These are phyloP conservation scores for Pseudocercospora eumusae DNA, from an alignment of 2,329 filamentous ascomycete species.

Conservation along the genomic window DNA sequence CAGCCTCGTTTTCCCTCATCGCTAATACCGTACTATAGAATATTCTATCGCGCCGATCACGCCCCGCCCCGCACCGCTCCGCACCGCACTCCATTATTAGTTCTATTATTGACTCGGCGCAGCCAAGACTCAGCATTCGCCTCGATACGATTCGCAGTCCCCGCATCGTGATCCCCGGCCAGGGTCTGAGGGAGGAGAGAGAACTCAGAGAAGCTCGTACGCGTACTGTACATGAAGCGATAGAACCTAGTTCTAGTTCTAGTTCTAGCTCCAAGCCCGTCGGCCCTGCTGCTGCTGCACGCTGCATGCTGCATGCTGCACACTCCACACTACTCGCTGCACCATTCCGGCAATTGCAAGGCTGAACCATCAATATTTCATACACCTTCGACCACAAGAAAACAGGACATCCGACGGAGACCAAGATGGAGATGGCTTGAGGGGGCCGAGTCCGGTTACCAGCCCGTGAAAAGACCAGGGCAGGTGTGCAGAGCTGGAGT, in stretches of 20 bases:
- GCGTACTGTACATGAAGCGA: slow-evolving; percentile 6
- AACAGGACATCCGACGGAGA: background rate
- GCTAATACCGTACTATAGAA: background rate
- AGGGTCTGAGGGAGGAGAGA: background rate
- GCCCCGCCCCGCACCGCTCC: background rate
- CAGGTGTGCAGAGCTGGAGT: background rate
- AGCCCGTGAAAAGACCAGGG: background rate
- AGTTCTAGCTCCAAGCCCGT: background rate
- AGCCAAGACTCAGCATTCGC: background rate
- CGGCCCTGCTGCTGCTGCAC: slow-evolving; percentile 5
- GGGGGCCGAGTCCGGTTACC: slow-evolving; percentile 3
- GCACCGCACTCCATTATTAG: no score
- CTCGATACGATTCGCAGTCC: background rate
- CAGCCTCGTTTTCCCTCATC: background rate
- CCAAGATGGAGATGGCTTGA: slow-evolving; percentile 6
- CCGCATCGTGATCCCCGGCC: slow-evolving; percentile 2
- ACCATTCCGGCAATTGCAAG: background rate
- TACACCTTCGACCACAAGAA: background rate
- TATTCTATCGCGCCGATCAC: background rate
- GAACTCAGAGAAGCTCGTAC: no score
- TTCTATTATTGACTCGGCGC: background rate
- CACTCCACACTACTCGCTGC: background rate
- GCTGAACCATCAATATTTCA: background rate
- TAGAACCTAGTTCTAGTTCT: no score
- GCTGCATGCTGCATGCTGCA: no score